These are phyloP conservation scores for Lactifluus subvellereus DNA, from an alignment of 768 basidiomycete species.

Conservation along the genomic window DNA sequence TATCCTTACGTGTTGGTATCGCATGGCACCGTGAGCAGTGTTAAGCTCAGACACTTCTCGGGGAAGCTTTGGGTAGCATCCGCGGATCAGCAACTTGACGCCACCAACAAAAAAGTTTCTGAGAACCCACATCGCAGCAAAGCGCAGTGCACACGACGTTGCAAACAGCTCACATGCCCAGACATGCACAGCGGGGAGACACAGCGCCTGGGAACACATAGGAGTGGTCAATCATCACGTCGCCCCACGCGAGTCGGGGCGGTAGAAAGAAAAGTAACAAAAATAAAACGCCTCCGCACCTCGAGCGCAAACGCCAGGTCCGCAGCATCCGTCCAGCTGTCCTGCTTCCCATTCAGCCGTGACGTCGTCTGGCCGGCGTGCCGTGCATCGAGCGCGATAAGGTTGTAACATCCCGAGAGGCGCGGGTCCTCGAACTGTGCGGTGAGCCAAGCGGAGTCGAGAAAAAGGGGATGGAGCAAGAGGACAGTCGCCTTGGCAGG, in stretches of 20 bases:
- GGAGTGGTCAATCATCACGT: background rate
- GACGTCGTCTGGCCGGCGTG: slow-evolving; percentile 24
- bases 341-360: slow-evolving; percentile 23
- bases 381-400: slow-evolving; percentile 29
- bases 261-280: background rate
- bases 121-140: slow-evolving; percentile 23
- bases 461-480: slow-evolving; percentile 27
- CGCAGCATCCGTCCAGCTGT: slow-evolving; percentile 30
- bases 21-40: slow-evolving; percentile 17
- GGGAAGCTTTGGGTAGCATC: slow-evolving; percentile 19
- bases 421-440: slow-evolving; percentile 29
- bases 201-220: slow-evolving; percentile 16
- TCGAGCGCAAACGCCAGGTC: slow-evolving; percentile 27
- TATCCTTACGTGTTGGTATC: slow-evolving; percentile 13
- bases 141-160: slow-evolving; percentile 27
- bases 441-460: slow-evolving; percentile 28
- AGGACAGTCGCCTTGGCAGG: slow-evolving; percentile 27
- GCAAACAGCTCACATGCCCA: slow-evolving; percentile 28
- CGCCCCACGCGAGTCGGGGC: background rate
- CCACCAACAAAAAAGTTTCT: background rate
- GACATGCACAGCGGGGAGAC: slow-evolving; percentile 28
- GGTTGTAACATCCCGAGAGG: slow-evolving; percentile 25
- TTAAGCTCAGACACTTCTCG: slow-evolving; percentile 24
- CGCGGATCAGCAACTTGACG: background rate
- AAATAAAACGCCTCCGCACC: slow-evolving; percentile 8